phyloP scores from a whole-genome alignment of 2,329 filamentous ascomycete species.

The Fusarium begoniae region DNA sequence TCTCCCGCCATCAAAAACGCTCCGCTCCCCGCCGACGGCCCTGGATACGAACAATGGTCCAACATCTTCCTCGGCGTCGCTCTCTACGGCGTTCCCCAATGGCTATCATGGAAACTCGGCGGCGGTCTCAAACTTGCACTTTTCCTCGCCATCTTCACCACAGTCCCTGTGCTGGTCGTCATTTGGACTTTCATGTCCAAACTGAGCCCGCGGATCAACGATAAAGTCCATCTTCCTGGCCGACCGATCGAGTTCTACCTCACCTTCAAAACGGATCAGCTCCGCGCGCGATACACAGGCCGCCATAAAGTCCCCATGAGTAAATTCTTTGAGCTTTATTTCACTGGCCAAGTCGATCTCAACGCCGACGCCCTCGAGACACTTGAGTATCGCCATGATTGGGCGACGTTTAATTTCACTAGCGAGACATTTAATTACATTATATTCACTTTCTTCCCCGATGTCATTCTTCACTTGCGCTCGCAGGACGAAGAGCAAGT shows the following conservation, averaged over 20 bases:
- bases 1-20: slow-evolving; percentile 90
- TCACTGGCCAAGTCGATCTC: slow-evolving; percentile 88
- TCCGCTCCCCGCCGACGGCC: slow-evolving; percentile 85
- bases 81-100: slow-evolving; percentile 75
- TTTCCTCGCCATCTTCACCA: slow-evolving; percentile 80
- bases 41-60: slow-evolving; percentile 85
- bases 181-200: slow-evolving; percentile 84
- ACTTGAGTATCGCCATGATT: slow-evolving; percentile 92
- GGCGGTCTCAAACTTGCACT: slow-evolving; percentile 86
- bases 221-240: slow-evolving; percentile 85
- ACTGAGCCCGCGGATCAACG: slow-evolving; percentile 85
- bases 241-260: slow-evolving; percentile 89
- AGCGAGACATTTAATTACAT: slow-evolving; percentile 83
- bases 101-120: slow-evolving; percentile 81
- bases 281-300: slow-evolving; percentile 72
- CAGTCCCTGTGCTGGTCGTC: slow-evolving; percentile 76
- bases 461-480: slow-evolving; percentile 87
- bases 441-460: slow-evolving; percentile 82
- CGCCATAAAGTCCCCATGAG: slow-evolving; percentile 83
- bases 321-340: slow-evolving; percentile 96
- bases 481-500: slow-evolving; percentile 97
- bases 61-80: slow-evolving; percentile 76
- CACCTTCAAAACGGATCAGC: slow-evolving; percentile 70
- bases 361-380: slow-evolving; percentile 88
- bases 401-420: slow-evolving; percentile 92